These are phyloP conservation scores for Aspergillus clavatus DNA, from an alignment of 2,329 filamentous ascomycete genomes.

Conservation along the genomic window DNA sequence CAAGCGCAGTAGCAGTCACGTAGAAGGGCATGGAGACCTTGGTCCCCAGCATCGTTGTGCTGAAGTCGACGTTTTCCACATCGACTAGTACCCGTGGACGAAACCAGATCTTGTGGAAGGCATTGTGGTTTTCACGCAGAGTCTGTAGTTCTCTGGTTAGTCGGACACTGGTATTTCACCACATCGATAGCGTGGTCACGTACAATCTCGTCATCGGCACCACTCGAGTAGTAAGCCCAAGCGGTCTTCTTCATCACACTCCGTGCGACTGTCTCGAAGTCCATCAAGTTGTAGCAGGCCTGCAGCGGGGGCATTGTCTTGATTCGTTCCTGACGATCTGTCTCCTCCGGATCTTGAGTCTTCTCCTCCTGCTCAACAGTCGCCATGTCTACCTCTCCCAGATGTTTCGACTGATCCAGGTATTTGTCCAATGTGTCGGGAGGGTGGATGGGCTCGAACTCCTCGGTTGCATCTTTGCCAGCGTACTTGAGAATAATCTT, in stretches of 20 bases:
- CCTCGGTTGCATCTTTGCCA: slow-evolving; percentile 88
- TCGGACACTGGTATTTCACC: slow-evolving; percentile 8
- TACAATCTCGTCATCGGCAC: slow-evolving; percentile 83
- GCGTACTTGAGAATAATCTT: slow-evolving; percentile 97
- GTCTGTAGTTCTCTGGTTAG: slow-evolving; percentile 54
- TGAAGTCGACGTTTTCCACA: slow-evolving; percentile 79
- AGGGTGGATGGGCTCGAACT: slow-evolving; percentile 84
- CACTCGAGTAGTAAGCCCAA: slow-evolving; percentile 97
- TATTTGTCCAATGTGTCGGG: slow-evolving; percentile 81
- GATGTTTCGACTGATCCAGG: slow-evolving; percentile 76
- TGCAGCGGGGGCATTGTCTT: slow-evolving; percentile 71
- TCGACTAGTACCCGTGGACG: slow-evolving; percentile 82
- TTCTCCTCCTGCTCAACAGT: slow-evolving; percentile 67
- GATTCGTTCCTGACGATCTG: slow-evolving; percentile 67
- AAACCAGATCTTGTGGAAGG: slow-evolving; percentile 98
- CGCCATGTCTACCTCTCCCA: slow-evolving; percentile 83
- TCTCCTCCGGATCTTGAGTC: slow-evolving; percentile 65
- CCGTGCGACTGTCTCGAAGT: slow-evolving; percentile 91
- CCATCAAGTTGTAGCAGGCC: slow-evolving; percentile 88
- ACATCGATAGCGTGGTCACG: slow-evolving; percentile 11
- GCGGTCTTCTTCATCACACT: slow-evolving; percentile 91
- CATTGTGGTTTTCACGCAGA: slow-evolving; percentile 88
- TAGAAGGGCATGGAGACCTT: slow-evolving; percentile 87
- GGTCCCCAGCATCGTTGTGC: slow-evolving; percentile 89
- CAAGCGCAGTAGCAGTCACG: slow-evolving; percentile 90